Base-by-base conservation (phyloP, 2,329 filamentous ascomycete species). In the Pseudogymnoascus sp. region DNA sequence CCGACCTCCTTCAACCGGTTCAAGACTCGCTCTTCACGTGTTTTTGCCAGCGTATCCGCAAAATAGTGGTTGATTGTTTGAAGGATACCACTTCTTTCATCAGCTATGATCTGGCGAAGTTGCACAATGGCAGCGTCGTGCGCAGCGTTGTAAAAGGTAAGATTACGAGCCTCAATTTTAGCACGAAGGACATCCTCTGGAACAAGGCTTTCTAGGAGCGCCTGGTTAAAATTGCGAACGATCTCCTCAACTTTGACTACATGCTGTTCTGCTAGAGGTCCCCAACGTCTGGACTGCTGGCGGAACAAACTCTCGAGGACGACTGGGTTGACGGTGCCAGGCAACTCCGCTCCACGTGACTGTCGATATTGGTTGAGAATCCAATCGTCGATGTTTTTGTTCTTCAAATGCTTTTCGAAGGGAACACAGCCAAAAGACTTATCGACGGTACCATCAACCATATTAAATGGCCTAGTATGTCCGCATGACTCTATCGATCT, bases 41-140 rank as follows among this genome's bases (percentile, higher is more conserved):
- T 33, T 29, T 60, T 60, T 10, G 21, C 15, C 17, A 60, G 29
- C 21, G 4, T 44, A 21, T 60, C 36, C 26, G 58, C 36, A 31
- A 60, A 60, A 39, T 60, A 60, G 37, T 60, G 58, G 39, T 60
- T 60, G 35, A 60, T 60, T 31, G 58, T 60, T 17, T 40, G 35
- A 17, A 60, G 39, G 29, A 40, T 60, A 31, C 58, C 58, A 21
- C 26, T 17, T 17, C 58, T 39, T 44, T 60, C 36, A 29, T 40
- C 39, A 17, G 36, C 15, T 17, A 60, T 15, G 11, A 60, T 40
- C 29, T 15, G 26, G 37, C 35, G 0, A 58, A 47, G 21, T 50
- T 60, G 59, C 39, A 41, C 8, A 41, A 60, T 21, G n/a, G 59
- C 59, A 15, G 21, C 41, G 6, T 24, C 7, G 17, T 60, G 21